Conservation (phyloP, 345 rosid species). For the Rhizophora apiculata region DNA sequence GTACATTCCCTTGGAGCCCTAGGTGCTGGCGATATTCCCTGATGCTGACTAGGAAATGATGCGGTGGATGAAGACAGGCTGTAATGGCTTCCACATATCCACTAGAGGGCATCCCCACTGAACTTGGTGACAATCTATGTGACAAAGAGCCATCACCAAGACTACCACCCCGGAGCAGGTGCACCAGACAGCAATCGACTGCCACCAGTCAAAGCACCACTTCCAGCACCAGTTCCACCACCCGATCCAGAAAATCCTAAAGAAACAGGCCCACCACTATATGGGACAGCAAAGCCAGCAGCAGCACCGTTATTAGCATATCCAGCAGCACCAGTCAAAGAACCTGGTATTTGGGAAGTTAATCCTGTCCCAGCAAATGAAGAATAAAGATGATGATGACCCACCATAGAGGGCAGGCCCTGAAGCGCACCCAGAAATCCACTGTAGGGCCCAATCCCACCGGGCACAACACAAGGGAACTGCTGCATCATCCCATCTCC, state of each 20-base stretch:
- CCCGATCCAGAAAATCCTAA: conserved; percentile 11
- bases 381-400: conserved; percentile 12
- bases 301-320: too few relatives aligned
- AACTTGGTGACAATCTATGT: conserved; percentile 55
- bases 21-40: conserved; percentile 62
- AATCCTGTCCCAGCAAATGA: conserved; percentile 23
- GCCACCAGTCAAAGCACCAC: conserved; percentile 16
- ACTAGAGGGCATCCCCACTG: conserved; percentile 53
- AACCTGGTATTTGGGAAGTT: neutral
- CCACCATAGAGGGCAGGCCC: conserved; percentile 3
- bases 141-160: conserved; percentile 35
- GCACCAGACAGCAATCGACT: conserved; percentile 27
- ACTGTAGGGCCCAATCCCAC: conserved; percentile 32
- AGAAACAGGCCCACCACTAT: conserved; percentile 6
- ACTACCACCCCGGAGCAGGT: conserved; percentile 11
- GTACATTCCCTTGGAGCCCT: conserved; percentile 78
- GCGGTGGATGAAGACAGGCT: conserved; percentile 45
- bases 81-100: conserved; percentile 66
- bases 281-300: conserved; percentile 12
- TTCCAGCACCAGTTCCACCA: conserved; percentile 23
- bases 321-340: conserved; percentile 12
- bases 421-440: conserved; percentile 35
- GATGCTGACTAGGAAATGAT: conserved; percentile 62
- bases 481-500: conserved; percentile 49
- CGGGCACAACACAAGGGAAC: conserved; percentile 45